Conservation (phyloP, 768 basidiomycete genomes). For the Lactarius trivialis region DNA sequence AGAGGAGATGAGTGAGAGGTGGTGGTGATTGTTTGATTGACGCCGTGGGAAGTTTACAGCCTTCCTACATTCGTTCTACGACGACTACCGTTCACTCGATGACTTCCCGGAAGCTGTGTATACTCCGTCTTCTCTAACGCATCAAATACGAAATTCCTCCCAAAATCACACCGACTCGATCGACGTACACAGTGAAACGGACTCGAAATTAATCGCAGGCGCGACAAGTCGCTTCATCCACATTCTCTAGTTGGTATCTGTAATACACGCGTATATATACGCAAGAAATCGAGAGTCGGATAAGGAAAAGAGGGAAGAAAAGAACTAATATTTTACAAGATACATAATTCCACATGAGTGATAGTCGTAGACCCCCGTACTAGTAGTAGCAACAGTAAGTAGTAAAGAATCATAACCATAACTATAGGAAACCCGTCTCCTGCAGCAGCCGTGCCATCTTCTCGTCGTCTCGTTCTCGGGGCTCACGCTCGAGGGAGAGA, state of each 20-base stretch:
- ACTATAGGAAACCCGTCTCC: constrained; percentile 78
- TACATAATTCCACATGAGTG: constrained; percentile 19
- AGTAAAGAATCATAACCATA: background rate
- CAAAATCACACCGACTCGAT: no score
- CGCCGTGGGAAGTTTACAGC: background rate
- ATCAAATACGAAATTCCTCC: background rate
- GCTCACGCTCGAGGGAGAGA: constrained; percentile 81
- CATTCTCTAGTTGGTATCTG: constrained; percentile 10
- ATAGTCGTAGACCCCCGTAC: background rate
- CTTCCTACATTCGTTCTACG: constrained; percentile 7
- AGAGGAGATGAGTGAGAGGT: background rate
- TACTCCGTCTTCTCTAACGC: constrained; percentile 4
- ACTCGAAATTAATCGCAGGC: no score
- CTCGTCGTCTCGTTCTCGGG: constrained; percentile 92
- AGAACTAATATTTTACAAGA: constrained; percentile 16
- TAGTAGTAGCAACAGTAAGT: background rate
- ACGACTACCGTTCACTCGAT: constrained; percentile 2
- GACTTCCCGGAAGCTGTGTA: constrained; percentile 29
- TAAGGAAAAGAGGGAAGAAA: background rate
- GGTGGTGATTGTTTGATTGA: background rate
- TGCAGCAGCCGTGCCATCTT: constrained; percentile 89
- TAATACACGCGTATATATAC: constrained; percentile 9
- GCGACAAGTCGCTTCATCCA: background rate
- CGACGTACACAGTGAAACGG: no score
- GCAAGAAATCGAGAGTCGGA: background rate